Evolutionary conservation across 2,329 filamentous ascomycete genomes (phyloP), one percentile per base, ranked within the genome.

Genomic region (Tothia fuscella): DNA sequence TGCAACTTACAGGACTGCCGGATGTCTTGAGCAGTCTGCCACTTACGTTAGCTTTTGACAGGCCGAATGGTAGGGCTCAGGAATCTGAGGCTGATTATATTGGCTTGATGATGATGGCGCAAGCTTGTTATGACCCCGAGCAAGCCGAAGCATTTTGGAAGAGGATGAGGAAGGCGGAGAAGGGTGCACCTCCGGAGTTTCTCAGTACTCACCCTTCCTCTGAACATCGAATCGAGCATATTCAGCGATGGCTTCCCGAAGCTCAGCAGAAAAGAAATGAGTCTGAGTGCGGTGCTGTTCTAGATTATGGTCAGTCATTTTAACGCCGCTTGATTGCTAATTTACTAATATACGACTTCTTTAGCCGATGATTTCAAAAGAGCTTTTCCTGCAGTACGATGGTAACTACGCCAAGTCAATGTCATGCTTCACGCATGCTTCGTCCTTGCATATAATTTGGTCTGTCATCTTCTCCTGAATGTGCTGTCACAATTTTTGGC

Each of bases 21-120:
- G 60, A 66, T 41, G 51, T 58, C 48, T 39, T 56, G 47, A 51
- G 54, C 36, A 56, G 62, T 40, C 45, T 65, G 26, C 45, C 79
- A 17, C 61, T 82, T 21, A 70, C 82, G 38, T 56, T 82, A 13
- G 69, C 79, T n/a, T 76, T 85, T 54, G 68, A 67, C 37, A 65
- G 73, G 46, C 83, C 82, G 1, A 82, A 82, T 56, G 76, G 74
- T 35, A 67, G 83, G 37, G 72, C 70, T 53, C 82, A 87, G 61
- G 83, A 80, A 66, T 75, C 69, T 37, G 82, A 89, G 62, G 83
- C 83, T 0, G 83, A 89, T 53, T 84, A 82, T 51, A 85, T 88
- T 36, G 83, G 83, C 0, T 59, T 88, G 25, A 59, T 88, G 71
- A 82, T 88, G 71, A 88, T 88, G 80, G 76, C 82, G 0, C 75